These are phyloP conservation scores for Apiospora sp. DNA, from an alignment of 2,329 filamentous ascomycete species.

Conservation along the genomic window DNA sequence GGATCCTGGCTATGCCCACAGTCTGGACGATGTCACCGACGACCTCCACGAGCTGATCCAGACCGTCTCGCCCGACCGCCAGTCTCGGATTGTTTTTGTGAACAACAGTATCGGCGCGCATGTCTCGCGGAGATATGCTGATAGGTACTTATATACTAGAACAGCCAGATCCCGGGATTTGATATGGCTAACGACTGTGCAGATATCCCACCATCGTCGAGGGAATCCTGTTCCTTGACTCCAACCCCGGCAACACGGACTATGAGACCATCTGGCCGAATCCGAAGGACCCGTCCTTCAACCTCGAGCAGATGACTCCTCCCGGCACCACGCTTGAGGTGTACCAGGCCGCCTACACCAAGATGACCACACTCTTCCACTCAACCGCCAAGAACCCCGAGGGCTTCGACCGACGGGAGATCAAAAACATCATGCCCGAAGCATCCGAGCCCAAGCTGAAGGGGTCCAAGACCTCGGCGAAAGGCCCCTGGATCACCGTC, in stretches of 20 bases:
- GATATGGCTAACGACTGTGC: constrained; percentile 30
- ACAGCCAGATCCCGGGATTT: neutral
- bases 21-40: constrained; percentile 50
- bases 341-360: constrained; percentile 43
- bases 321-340: constrained; percentile 45
- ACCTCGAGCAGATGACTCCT: constrained; percentile 47
- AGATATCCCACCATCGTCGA: constrained; percentile 53
- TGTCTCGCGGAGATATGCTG: constrained; percentile 51
- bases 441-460: constrained; percentile 51
- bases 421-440: constrained; percentile 52
- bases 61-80: constrained; percentile 30
- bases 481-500: constrained; percentile 54
- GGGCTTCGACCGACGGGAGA: constrained; percentile 54
- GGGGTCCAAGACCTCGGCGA: constrained; percentile 41
- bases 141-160: constrained; percentile 30
- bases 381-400: constrained; percentile 58
- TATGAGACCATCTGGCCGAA: constrained; percentile 63
- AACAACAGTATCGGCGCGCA: constrained; percentile 62
- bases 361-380: constrained; percentile 53
- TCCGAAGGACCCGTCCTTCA: constrained; percentile 57
- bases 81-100: constrained; percentile 49
- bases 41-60: constrained; percentile 51
- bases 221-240: constrained; percentile 62
- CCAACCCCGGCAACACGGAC: constrained; percentile 64
- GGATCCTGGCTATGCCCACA: constrained; percentile 53